phyloP scores from a whole-genome alignment of 331 rosid species.

The Prunus yedoensis region DNA sequence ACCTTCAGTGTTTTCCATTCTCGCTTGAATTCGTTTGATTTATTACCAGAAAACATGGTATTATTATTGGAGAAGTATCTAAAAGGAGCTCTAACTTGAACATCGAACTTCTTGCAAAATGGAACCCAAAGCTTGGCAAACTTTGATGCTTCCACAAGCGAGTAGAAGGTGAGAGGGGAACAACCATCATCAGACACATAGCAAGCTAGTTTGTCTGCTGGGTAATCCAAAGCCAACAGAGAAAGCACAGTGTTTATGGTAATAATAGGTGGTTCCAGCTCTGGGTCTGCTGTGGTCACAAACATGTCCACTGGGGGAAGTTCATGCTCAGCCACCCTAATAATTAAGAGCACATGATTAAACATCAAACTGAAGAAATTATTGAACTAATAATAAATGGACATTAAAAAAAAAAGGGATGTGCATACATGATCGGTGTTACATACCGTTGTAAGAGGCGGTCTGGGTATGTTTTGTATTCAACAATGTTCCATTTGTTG shows the following conservation, averaged over 20 bases:
- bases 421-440: neutral
- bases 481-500: slow-evolving; percentile 50
- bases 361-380: too few species aligned
- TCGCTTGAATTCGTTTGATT: slow-evolving; percentile 33
- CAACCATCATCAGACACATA: slow-evolving; percentile 88
- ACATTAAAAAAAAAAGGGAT: neutral
- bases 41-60: neutral
- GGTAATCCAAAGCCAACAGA: slow-evolving; percentile 68
- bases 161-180: slow-evolving; percentile 55
- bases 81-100: slow-evolving; percentile 66
- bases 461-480: slow-evolving; percentile 28
- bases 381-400: too few species aligned
- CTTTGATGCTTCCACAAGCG: slow-evolving; percentile 53
- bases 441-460: slow-evolving; percentile 49
- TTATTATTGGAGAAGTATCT: slow-evolving; percentile 39
- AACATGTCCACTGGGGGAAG: slow-evolving; percentile 69
- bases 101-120: slow-evolving; percentile 52
- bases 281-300: slow-evolving; percentile 71
- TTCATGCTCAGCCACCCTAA: slow-evolving; percentile 40
- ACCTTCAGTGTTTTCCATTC: slow-evolving; percentile 55
- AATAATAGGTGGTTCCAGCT: slow-evolving; percentile 69
- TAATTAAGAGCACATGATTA: neutral
- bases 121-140: slow-evolving; percentile 71
- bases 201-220: slow-evolving; percentile 65
- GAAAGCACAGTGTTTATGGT: slow-evolving; percentile 74